These are phyloP conservation scores for Mucor irregularis DNA, from an alignment of 371 early-diverging fungal species.

Conservation along the genomic window DNA sequence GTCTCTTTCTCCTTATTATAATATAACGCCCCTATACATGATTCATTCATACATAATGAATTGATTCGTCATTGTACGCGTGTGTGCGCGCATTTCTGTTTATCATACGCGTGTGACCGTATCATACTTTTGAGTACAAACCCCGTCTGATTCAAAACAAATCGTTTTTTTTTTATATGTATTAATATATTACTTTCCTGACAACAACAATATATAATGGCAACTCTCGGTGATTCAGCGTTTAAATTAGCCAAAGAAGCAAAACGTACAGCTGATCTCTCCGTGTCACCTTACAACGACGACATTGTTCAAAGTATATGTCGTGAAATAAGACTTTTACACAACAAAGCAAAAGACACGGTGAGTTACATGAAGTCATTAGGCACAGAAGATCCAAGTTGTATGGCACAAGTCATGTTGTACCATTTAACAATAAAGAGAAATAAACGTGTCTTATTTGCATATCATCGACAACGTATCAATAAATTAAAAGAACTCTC, in stretches of 20 bases:
- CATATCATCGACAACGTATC: constrained; percentile 79
- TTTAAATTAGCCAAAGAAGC: constrained; percentile 82
- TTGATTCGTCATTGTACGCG: no score
- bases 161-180: neutral
- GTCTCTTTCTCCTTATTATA: no score
- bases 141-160: neutral
- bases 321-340: constrained; percentile 72
- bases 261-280: constrained; percentile 73
- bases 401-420: constrained; percentile 48
- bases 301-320: constrained; percentile 80
- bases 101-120: no score
- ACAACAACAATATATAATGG: constrained; percentile 7
- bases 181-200: constrained; percentile 17
- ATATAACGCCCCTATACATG: no score
- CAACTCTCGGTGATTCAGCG: constrained; percentile 34
- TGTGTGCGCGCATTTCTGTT: no score
- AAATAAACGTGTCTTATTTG: constrained; percentile 88
- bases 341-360: constrained; percentile 33
- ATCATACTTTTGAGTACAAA: neutral
- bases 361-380: constrained; percentile 26
- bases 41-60: no score
- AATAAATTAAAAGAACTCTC: constrained; percentile 71
- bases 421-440: constrained; percentile 63
- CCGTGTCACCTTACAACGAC: constrained; percentile 78
- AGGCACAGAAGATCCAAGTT: constrained; percentile 23